Conservation (phyloP, 2,329 filamentous ascomycete genomes). For the Microthyrium microscopicum region DNA sequence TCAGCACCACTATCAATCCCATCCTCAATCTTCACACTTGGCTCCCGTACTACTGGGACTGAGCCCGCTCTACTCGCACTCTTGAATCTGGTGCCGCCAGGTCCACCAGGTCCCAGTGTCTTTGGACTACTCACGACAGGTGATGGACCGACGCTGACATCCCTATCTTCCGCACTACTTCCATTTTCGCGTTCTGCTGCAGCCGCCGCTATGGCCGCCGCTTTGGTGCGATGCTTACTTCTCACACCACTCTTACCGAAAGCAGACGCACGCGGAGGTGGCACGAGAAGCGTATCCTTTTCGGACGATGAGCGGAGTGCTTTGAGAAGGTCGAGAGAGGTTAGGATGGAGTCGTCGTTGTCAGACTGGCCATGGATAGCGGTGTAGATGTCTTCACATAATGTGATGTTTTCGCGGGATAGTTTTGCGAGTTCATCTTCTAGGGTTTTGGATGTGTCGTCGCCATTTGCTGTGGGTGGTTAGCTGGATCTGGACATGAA, state of each 20-base stretch:
- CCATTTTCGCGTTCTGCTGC: conserved; percentile 5
- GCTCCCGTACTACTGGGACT: conserved; percentile 28
- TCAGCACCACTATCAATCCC: conserved; percentile 25
- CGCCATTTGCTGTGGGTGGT: conserved; percentile 16
- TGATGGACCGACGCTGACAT: too few species aligned
- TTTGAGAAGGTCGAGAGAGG: conserved; percentile 28
- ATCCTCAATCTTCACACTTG: conserved; percentile 35
- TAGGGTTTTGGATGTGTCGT: conserved; percentile 21
- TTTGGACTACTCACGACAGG: conserved; percentile 18
- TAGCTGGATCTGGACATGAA: conserved; percentile 4
- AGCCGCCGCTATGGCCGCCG: conserved; percentile 16
- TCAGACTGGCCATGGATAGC: conserved; percentile 26
- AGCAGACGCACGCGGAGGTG: conserved; percentile 21
- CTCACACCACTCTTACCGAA: conserved; percentile 2
- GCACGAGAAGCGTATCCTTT: conserved; percentile 16
- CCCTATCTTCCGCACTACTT: conserved; percentile 21
- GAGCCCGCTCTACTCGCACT: conserved; percentile 23
- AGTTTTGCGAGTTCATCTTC: conserved; percentile 29
- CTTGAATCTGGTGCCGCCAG: too few species aligned
- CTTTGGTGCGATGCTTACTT: too few species aligned
- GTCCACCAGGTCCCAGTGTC: conserved; percentile 18
- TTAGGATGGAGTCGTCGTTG: conserved; percentile 22
- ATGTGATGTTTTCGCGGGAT: conserved; percentile 31
- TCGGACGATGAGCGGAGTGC: conserved; percentile 31
- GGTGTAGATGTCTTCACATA: conserved; percentile 28